Evolutionary conservation across 768 basidiomycete species (phyloP), one percentile per base, ranked within the genome.

Genomic region (Pulveroboletus ravenelii): DNA sequence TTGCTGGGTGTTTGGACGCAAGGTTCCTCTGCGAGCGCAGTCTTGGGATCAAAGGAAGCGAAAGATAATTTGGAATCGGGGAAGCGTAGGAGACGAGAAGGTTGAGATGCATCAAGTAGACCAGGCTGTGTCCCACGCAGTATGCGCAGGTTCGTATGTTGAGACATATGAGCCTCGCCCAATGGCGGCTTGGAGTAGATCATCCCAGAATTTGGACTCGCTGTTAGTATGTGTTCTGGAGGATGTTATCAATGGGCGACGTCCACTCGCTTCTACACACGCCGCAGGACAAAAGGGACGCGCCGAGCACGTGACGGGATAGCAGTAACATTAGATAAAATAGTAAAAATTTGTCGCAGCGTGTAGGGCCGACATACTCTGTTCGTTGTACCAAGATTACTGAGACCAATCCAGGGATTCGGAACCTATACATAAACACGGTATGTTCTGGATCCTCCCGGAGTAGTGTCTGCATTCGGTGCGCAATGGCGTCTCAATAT

Each of bases 11-110:
- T 77, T 30, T 63, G 71, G 17, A 72, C 25, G 48, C 72, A 70
- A 15, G 72, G 63, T 3, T 70, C 58, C 32, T 68, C 72, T 13
- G 71, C 66, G n/a, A 76, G 71, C 0, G 86, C 89, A 23, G 82
- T 77, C 46, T 74, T 74, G 5, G 87, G 84, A 61, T 90, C 80
- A 52, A 87, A 89, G n/a, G 76, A 77, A 10, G 89, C 85, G 58
- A 91, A 91, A 5, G 73, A 76, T n/a, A 90, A 69, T 29, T 55
- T 80, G 4, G 85, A 79, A n/a, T 72, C 73, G 3, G 78, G 74
- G 37, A 71, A 66, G 42, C 82, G 80, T n/a, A 87, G 72, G 17
- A 91, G 65, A 38, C 88, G 82, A 14, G 69, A 61, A 12, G 72
- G 69, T 63, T 91, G 88, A 0, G 79, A 72, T 32, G 73, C 67